Base-by-base conservation (phyloP, 2,329 filamentous ascomycete genomes). In the Penicillium sp. region DNA sequence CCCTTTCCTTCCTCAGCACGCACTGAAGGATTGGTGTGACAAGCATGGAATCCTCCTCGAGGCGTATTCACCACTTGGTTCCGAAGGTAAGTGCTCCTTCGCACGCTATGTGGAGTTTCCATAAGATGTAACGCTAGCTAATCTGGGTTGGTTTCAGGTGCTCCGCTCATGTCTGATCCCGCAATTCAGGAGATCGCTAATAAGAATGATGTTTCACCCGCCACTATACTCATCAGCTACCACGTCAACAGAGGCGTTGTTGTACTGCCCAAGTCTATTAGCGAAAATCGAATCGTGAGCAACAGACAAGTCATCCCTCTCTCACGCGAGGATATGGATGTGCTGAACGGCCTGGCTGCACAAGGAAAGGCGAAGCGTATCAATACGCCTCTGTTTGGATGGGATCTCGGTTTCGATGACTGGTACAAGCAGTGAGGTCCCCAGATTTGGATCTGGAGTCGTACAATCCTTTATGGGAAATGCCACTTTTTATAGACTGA, bases 1-100 rank as follows among this genome's bases (percentile, higher is more conserved):
- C 48, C 68, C 69, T n/a, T 69, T 65, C 50, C 60, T 68, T 22
- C 68, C 67, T 33, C 68, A 71, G 45, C 62, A 64, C 31, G 61
- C 64, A 21, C 59, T 71, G 31, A 60, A 64, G 34, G 52, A 66
- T 28, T 71, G 61, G 60, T 70, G 69, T 45, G 45, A 59, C 15
- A 49, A 59, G 19, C 58, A 62, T 33, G 62, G 61, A 6, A 70
- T 72, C 51, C 59, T 65, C n/a, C 60, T 69, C 12, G 64, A 68
- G 28, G 68, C 68, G 9, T 71, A 65, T 53, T 68, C 53, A 26
- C 67, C 67, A n/a, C 58, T 69, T 32, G 54, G 54, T 2, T 56
- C 54, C 3, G 44, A 50, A 48, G 47, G 53, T 53, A 43, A 21
- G 45, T 53, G 13, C 28, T 24, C 44, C 1, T 41, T 41, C 1